Evolutionary conservation across 1,284 basidiomycete genomes (phyloP).

Genomic region (Ceratobasidium sp.): DNA sequence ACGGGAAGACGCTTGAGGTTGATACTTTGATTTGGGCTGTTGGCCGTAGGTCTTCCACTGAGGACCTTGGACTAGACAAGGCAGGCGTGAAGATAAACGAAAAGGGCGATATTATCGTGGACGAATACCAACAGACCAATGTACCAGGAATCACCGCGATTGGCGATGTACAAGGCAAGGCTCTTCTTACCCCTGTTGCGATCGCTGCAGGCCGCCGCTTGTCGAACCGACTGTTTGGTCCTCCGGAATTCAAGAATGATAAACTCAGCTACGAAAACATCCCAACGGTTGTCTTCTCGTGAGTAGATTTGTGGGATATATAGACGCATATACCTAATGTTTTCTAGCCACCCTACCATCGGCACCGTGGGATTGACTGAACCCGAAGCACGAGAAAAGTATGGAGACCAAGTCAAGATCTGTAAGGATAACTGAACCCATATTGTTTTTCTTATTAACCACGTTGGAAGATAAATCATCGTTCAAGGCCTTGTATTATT

Average conservation of each 20-base stretch:
- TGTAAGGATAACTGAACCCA: too few species aligned
- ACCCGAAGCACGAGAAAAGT: constrained; percentile 85
- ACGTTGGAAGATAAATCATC: constrained; percentile 66
- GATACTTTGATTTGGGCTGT: constrained; percentile 95
- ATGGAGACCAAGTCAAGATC: constrained; percentile 87
- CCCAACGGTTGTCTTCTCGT: constrained; percentile 95
- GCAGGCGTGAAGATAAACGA: constrained; percentile 75
- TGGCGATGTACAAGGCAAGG: constrained; percentile 93
- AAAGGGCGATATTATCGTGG: constrained; percentile 84
- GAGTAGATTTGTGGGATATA: constrained; percentile 50
- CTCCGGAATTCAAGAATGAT: constrained; percentile 81
- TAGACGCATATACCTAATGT: neutral
- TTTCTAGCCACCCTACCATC: constrained; percentile 82
- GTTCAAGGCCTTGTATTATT: constrained; percentile 87
- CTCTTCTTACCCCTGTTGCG: constrained; percentile 94
- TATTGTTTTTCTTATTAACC: neutral
- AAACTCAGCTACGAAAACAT: constrained; percentile 92
- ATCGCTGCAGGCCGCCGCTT: constrained; percentile 94
- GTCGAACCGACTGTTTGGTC: constrained; percentile 90
- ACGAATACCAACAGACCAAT: constrained; percentile 89
- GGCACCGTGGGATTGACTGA: constrained; percentile 94
- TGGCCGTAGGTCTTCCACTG: constrained; percentile 84
- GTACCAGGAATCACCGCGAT: constrained; percentile 80
- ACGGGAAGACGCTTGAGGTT: constrained; percentile 80
- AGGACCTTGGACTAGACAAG: constrained; percentile 78